A percentile compares a stretch with the other conserved stretches of the same genome.
Conservation (phyloP, 345 rosid species). For the Rhizophora apiculata region DNA sequence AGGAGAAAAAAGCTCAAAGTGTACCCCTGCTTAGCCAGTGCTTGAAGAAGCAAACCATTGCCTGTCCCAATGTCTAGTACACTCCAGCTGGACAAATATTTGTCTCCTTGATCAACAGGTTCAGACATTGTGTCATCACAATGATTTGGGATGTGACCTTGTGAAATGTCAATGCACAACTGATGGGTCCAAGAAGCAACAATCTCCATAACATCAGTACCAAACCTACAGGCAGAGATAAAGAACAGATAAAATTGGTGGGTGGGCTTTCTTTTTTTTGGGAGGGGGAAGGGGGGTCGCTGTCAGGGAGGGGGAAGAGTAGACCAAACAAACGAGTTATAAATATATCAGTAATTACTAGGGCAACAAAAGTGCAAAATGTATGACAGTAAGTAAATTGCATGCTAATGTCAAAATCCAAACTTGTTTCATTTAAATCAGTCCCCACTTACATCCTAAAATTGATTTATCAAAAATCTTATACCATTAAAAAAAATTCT, state of each 20-base stretch:
- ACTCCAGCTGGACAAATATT: conserved; percentile 73
- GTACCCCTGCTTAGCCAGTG: conserved; percentile 92
- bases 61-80: conserved; percentile 98
- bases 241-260: background rate
- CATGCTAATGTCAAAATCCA: too few species aligned
- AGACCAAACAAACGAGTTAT: background rate
- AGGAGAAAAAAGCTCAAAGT: conserved; percentile 37
- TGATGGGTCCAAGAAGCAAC: conserved; percentile 88
- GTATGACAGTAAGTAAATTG: too few species aligned
- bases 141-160: conserved; percentile 41
- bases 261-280: too few species aligned
- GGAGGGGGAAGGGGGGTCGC: background rate
- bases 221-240: conserved; percentile 58
- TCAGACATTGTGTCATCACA: conserved; percentile 40
- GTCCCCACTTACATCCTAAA: too few species aligned
- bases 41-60: conserved; percentile 94
- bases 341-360: too few species aligned
- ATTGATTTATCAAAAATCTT: too few species aligned
- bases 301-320: background rate
- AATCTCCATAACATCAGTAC: conserved; percentile 85
- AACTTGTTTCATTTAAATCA: too few species aligned
- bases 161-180: conserved; percentile 64
- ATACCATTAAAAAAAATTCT: too few species aligned
- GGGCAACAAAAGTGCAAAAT: too few species aligned
- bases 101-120: conserved; percentile 45